These are phyloP conservation scores for Dendrobium nobile DNA, from an alignment of 106 monocot genomes.

Conservation along the genomic window DNA sequence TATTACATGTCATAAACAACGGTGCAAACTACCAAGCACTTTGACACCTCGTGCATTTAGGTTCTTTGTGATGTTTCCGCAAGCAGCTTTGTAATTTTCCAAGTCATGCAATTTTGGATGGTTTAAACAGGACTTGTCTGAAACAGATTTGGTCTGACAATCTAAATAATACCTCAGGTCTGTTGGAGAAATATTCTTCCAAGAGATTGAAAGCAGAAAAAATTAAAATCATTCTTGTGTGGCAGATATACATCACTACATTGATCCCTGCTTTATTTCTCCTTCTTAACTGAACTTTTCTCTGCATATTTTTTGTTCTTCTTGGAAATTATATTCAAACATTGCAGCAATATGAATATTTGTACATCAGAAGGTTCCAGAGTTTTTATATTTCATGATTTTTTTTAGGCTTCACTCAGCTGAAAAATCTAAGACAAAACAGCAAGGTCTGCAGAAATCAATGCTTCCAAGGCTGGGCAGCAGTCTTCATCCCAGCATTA, in stretches of 20 bases:
- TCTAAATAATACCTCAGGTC: too few relatives aligned
- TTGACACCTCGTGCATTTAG: too few relatives aligned
- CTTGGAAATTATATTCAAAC: not conserved
- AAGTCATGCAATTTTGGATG: too few relatives aligned
- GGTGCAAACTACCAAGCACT: too few relatives aligned
- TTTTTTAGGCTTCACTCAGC: conserved; percentile 34
- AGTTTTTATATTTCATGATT: not conserved
- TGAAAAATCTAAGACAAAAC: conserved; percentile 51
- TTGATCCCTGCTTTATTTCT: not conserved
- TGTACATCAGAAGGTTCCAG: not conserved
- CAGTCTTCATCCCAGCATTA: conserved; percentile 25
- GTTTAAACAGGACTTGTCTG: too few relatives aligned
- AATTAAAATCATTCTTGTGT: not conserved
- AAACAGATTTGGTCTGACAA: too few relatives aligned
- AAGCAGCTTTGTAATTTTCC: too few relatives aligned
- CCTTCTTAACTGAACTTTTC: not conserved
- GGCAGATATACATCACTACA: not conserved
- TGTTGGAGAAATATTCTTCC: too few relatives aligned
- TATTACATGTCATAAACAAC: too few relatives aligned
- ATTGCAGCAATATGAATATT: not conserved
- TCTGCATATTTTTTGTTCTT: not conserved
- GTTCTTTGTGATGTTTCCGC: too few relatives aligned
- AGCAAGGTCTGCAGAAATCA: conserved; percentile 25
- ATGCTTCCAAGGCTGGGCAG: conserved; percentile 25
- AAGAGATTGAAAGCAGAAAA: too few relatives aligned